These are phyloP conservation scores for Nannizziopsis barbatae DNA, from an alignment of 2,329 filamentous ascomycete species.

Conservation along the genomic window DNA sequence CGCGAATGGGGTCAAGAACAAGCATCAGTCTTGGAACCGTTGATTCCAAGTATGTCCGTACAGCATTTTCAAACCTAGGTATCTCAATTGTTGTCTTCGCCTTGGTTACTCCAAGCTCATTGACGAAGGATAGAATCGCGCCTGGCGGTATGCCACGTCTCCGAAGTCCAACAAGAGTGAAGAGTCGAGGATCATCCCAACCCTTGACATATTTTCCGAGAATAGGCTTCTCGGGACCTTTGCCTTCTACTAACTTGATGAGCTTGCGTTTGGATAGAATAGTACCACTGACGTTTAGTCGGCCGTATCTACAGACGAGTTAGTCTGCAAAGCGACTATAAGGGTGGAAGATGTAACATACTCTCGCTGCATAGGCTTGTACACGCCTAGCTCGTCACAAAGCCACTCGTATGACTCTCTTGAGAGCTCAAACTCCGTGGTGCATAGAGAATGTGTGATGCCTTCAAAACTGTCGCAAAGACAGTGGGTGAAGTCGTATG, in stretches of 20 bases:
- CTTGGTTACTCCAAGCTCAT: constrained; percentile 77
- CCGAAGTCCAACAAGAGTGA: constrained; percentile 67
- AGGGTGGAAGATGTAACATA: constrained; percentile 35
- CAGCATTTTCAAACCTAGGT: constrained; percentile 62
- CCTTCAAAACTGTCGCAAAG: constrained; percentile 84
- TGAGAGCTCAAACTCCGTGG: constrained; percentile 78
- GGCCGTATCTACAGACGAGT: constrained; percentile 38
- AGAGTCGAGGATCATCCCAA: constrained; percentile 79
- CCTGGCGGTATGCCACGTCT: constrained; percentile 71
- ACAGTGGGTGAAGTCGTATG: constrained; percentile 87
- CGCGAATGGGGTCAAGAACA: constrained; percentile 66
- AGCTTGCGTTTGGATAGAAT: constrained; percentile 75
- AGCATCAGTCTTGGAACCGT: constrained; percentile 78
- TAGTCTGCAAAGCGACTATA: not conserved
- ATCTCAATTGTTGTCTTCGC: constrained; percentile 64
- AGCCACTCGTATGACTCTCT: constrained; percentile 86
- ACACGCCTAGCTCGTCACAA: constrained; percentile 68
- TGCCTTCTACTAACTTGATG: constrained; percentile 53
- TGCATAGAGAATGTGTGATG: constrained; percentile 87
- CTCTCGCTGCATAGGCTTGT: constrained; percentile 89
- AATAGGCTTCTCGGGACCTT: too few species aligned
- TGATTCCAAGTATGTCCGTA: constrained; percentile 70
- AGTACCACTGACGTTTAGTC: constrained; percentile 65
- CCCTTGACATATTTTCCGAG: constrained; percentile 10
- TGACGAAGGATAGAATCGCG: constrained; percentile 72